Base-by-base conservation (phyloP, 257 asterid genomes). In the Solanum sitiens region DNA sequence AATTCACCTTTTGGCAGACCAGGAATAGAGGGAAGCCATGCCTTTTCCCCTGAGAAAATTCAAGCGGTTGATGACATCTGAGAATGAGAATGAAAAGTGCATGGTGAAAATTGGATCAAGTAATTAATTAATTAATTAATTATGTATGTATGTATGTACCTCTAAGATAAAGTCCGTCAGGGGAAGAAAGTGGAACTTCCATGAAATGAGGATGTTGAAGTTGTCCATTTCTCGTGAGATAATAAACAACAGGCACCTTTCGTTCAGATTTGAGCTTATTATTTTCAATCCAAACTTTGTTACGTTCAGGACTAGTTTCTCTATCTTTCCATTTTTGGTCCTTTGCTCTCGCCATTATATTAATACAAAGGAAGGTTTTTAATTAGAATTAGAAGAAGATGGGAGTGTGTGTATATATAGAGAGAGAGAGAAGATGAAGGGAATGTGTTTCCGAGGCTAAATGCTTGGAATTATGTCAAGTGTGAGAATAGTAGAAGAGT, bases 191-290 rank as follows among this genome's bases (percentile, higher is more conserved):
- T 37, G 95, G 91, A 32, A 96, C 98, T 92, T 96, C 99, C 94
- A 95, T 95, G 93, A 96, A 96, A 94, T 96, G 99, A 11, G 99
- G 99, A 67, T 96, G 99, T 83, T 96, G 94, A 14, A 96, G 98
- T 68, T 94, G 97, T 77, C 98, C 98, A 86, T 94, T 95, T 50
- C 96, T 61, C 1, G 95, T 91, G 74, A 96, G 92, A 76, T 96
- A 96, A 73, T 96, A 96, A 50, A 96, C 94, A 25, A 96, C 98
- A 30, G 98, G 94, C 7, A 94, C 95, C 76, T 87, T 88, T 15
- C 88, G 89, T 7, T 88, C 91, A 5, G 79, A 33, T 86, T 86
- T 91, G 70, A 47, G 89, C 76, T 88, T 91, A 11, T 16, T 86
- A 6, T 95, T 95, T 86, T 95, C 96, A 8, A 90, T 88, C 97